Base-by-base conservation (phyloP, 2,329 filamentous ascomycete genomes). In the Cladosporium velox region DNA sequence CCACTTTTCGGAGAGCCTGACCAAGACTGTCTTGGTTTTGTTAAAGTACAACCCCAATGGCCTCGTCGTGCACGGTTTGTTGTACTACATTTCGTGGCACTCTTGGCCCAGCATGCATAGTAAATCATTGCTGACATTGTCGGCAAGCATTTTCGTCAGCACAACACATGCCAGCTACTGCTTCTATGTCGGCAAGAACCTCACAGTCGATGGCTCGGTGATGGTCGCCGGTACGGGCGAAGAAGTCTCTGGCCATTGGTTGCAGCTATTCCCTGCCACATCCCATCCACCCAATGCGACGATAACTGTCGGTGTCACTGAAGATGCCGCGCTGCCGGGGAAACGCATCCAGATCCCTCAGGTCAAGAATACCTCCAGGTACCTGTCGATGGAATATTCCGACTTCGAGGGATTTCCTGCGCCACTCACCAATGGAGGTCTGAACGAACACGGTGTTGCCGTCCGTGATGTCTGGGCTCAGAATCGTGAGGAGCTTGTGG, bases 191-290 rank as follows among this genome's bases (percentile, higher is more conserved):
- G 81, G 81, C 67, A 81, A 81, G 67, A 75, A 77, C 47, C 77
- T 83, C 67, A 82, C 81, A 0, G 72, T 75, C 15, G 77, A 79
- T 67, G 79, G 79, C 34, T 77, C 76, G 41, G 79, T 83, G 30
- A 74, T 82, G 52, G 72, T 83, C 24, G 81, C 80, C 67, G 80
- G 81, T 26, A 83, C 80, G 4, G 81, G 81, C 54, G 81, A 83
- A 67, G 80, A 83, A 68, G 80, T 82, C 0, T 83, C 81, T 0
- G 80, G 77, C 10, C 81, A 83, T 66, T 83, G 80, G 79, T 78
- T 83, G 28, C 78, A 83, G 65, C 72, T 83, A 35, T 82, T 83
- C 57, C 75, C 80, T 0, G 80, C 79, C 1, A 72, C 70, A 35
- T 76, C 82, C 55, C 75, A 83, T 60, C 69, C 75, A 1, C 51